Evolutionary conservation across 352 stramenopile species (phyloP), one percentile per base, ranked within the genome.

Genomic region (Pilasporangium apinafurcum): DNA sequence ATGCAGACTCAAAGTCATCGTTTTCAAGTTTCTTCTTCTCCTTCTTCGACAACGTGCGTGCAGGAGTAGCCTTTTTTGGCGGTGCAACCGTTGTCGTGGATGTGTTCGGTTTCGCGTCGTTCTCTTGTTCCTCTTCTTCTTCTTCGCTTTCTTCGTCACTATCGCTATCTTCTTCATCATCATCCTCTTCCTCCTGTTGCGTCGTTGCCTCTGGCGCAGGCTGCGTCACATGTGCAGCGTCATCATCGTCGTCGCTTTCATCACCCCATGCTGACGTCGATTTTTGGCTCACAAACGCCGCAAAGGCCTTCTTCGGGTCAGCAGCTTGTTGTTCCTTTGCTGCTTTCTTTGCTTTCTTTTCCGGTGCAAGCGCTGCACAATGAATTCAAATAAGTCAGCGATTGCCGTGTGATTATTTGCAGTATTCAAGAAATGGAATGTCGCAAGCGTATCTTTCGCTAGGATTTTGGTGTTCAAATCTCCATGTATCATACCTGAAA

Each of bases 1-100:
- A 48, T 14, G 74, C 77, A 5, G 63, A 63, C 41, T 89, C 71
- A 20, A 86, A 75, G 21, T 87, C 78, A 33, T 95, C 78, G 28
- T 82, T 75, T 59, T 87, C 72, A 44, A 68, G 57, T 55, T 82
- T 56, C 62, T 88, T 87, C 56, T 90, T 77, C 53, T 91, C 78
- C 68, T 86, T 86, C 54, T 91, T 89, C 26, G 69, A 85, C 14
- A 89, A 50, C 18, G 61, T 79, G 20, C 64, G 63, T 5, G 58
- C 48, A 4, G 72, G 61, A 1, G 39, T 27, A 17, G 38, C 44
- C 8, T 57, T 37, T 48, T 71, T 65, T 58, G 73, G 73, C 10
- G 64, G 49, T n/a, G 48, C 45, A 3, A 35, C 50, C 22, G 51
- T 9, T 6, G 37, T 25, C 5, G 42, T 27, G 6, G 30, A 37